Evolutionary conservation across 805 yeast species (phyloP).

Genomic region (Candida ortonii): DNA sequence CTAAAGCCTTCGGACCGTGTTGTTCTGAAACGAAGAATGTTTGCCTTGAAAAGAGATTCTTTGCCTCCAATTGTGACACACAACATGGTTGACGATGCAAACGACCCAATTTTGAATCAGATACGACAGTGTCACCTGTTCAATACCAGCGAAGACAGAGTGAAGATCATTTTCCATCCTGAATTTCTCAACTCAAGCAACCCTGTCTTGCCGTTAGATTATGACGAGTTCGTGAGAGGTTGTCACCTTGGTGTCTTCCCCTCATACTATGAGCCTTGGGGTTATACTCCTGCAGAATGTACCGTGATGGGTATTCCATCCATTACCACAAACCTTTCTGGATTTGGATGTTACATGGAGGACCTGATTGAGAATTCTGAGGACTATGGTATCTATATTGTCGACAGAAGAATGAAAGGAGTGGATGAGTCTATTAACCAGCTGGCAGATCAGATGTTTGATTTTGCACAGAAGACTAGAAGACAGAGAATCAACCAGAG

Average conservation of each 20-base stretch:
- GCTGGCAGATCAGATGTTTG: constrained; percentile 84
- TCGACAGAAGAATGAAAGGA: constrained; percentile 87
- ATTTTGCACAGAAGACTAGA: constrained; percentile 82
- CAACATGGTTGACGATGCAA: constrained; percentile 89
- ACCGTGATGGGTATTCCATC: constrained; percentile 99
- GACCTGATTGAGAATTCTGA: constrained; percentile 90
- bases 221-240: constrained; percentile 97
- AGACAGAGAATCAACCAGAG: constrained; percentile 98
- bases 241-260: constrained; percentile 98
- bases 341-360: constrained; percentile 98
- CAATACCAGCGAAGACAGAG: constrained; percentile 86
- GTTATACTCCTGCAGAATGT: constrained; percentile 98
- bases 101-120: constrained; percentile 88
- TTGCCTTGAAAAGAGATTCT: constrained; percentile 84
- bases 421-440: constrained; percentile 94
- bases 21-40: constrained; percentile 83
- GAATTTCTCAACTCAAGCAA: constrained; percentile 93
- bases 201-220: constrained; percentile 89
- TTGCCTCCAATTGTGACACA: constrained; percentile 96
- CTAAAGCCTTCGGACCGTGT: constrained; percentile 86
- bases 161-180: constrained; percentile 95
- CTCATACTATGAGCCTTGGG: constrained; percentile 99
- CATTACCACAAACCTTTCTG: constrained; percentile 91
- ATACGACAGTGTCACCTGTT: constrained; percentile 88
- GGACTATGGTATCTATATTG: constrained; percentile 96